Evolutionary conservation across 768 basidiomycete genomes (phyloP), one percentile per base, ranked within the genome.

Genomic region (Pisolithus marmoratus): DNA sequence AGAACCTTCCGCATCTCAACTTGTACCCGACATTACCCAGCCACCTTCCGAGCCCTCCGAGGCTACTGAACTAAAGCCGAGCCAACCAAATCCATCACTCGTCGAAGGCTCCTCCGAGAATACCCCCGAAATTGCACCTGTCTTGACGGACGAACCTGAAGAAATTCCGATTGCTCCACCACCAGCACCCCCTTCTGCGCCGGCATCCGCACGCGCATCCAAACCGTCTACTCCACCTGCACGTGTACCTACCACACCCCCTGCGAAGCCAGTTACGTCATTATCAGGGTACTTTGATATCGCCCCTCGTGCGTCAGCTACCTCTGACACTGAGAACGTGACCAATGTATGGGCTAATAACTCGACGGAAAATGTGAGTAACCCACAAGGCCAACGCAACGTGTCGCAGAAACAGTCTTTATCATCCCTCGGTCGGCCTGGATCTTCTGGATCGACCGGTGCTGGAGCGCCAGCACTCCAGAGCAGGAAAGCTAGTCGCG

Each of bases 101-200:
- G 11, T 54, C 36, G 45, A 54, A 38, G 54, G 58, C 27, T 41
- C 58, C n/a, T 52, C 50, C 46, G 46, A 60, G 50, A 19, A 72
- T 58, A 48, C 71, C 71, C 37, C 67, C 66, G 40, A 74, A 68
- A 20, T 78, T 73, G 29, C 75, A 64, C 9, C 59, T 5, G 78
- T 76, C 8, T 75, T 82, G 63, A 81, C 77, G 0, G 77, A 75
- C 22, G 77, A 79, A 46, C 71, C 74, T 3, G 80, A 82, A 38
- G 71, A 64, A 14, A 48, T 68, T 14, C 26, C 55, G 20, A 20
- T 15, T 11, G 23, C 37, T 22, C 42, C 48, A n/a, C n/a, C n/a
- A n/a, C n/a, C n/a, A 5, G 54, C 49, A 5, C 37, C 51, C 14
- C 46, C 54, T 2, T 52, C 56, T n/a, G 42, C 57, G 20, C 43